Evolutionary conservation across 306 rosid species (phyloP), one percentile per base, ranked within the genome.

Genomic region (Nissolia schottii): DNA sequence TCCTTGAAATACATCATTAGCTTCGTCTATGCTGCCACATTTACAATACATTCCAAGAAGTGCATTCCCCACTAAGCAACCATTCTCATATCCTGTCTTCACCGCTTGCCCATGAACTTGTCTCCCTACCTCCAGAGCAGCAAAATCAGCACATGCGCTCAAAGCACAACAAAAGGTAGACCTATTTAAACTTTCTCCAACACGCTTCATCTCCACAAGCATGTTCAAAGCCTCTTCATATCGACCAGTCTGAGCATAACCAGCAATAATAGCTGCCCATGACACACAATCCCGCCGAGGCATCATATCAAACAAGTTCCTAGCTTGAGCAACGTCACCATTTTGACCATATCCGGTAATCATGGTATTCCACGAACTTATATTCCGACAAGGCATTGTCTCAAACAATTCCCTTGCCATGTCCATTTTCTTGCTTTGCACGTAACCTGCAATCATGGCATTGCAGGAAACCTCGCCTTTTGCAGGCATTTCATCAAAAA

Each of bases 11-110:
- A 79, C 82, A 43, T 81, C 82, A 82, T 87, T 72, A 35, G 93
- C 96, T 74, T 89, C 97, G 34, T 58, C 90, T 53, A 84, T 84
- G 81, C 91, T 73, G 75, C 97, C 97, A 62, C 96, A 91, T 78
- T 87, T 91, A 73, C 87, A 85, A 59, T 91, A 91, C 97, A 89
- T 89, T 35, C 76, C 96, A 59, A 91, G 90, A 80, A 91, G 96
- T 67, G 97, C 96, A 85, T 91, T 91, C 61, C 96, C 97, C 54
- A 87, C 96, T 2, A 82, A 84, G 58, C 89, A 87, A 53, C 96
- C 91, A 15, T 79, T 79, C 80, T 84, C 90, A 40, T 59, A 91
- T 59, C 97, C 97, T 8, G 86, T 80, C 85, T 89, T 91, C 51
- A 85, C 82, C 7, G 72, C 73, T 60, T 80, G 86, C 29, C 87